These are phyloP conservation scores for Epichloe glyceriae DNA, from an alignment of 2,329 filamentous ascomycete genomes.

Conservation along the genomic window DNA sequence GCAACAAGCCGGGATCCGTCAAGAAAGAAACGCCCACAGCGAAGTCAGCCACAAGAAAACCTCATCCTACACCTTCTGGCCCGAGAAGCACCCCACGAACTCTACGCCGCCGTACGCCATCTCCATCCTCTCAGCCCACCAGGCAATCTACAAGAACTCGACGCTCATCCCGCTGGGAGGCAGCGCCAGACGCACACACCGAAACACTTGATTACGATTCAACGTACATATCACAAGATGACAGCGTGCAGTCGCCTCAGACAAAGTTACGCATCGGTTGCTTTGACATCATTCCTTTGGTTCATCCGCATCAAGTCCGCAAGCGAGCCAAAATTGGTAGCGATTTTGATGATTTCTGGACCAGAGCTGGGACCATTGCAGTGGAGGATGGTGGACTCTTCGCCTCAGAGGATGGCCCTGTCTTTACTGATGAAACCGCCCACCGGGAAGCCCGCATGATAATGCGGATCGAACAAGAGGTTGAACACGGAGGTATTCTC, in stretches of 20 bases:
- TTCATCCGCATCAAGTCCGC: conserved; percentile 45
- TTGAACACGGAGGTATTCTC: conserved; percentile 61
- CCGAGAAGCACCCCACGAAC: conserved; percentile 19
- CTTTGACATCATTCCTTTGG: conserved; percentile 35
- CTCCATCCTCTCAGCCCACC: conserved; percentile 25
- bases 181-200: conserved; percentile 11
- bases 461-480: conserved; percentile 56
- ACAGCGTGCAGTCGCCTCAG: conserved; percentile 24
- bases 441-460: conserved; percentile 57
- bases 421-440: conserved; percentile 49
- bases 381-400: conserved; percentile 47
- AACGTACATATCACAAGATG: conserved; percentile 9
- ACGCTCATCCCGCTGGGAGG: conserved; percentile 28
- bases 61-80: conserved; percentile 8
- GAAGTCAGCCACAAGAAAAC: conserved; percentile 19
- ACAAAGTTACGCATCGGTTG: conserved; percentile 35
- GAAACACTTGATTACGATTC: conserved; percentile 8
- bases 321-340: conserved; percentile 39
- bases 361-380: conserved; percentile 34
- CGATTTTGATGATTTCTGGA: conserved; percentile 46
- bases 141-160: conserved; percentile 30
- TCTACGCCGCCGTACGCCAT: conserved; percentile 26
- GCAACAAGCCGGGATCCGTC: conserved; percentile 14
- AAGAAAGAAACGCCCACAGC: conserved; percentile 16
- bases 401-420: conserved; percentile 39